These are phyloP conservation scores for Tilletiaria anomala DNA, from an alignment of 1,284 basidiomycete genomes.

Conservation along the genomic window DNA sequence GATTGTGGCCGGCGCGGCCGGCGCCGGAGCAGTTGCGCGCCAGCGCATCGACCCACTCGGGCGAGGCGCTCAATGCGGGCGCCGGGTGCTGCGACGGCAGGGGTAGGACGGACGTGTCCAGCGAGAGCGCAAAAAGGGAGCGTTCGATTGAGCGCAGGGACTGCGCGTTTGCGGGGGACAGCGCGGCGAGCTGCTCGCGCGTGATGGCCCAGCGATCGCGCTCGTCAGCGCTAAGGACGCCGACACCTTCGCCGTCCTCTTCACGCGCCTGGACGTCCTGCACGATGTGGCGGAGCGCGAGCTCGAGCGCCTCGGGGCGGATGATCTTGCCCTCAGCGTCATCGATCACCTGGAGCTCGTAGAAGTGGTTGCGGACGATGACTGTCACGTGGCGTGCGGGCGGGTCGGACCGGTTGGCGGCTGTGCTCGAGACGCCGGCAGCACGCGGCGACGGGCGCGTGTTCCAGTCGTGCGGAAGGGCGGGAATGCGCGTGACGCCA, in stretches of 20 bases:
- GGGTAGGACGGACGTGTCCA: constrained; percentile 45
- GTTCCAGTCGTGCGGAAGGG: constrained; percentile 42
- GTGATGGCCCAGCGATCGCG: constrained; percentile 75
- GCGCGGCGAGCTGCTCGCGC: constrained; percentile 53
- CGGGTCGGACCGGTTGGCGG: no score
- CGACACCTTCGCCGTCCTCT: constrained; percentile 48
- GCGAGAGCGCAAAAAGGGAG: constrained; percentile 58
- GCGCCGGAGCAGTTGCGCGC: constrained; percentile 59
- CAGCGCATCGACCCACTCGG: constrained; percentile 58
- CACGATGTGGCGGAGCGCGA: constrained; percentile 53
- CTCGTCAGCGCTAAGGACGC: constrained; percentile 63
- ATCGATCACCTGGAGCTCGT: constrained; percentile 53
- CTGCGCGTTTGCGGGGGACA: constrained; percentile 53
- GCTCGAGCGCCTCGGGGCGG: constrained; percentile 48
- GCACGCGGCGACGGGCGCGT: constrained; percentile 42
- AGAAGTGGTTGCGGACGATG: constrained; percentile 66
- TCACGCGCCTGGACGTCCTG: constrained; percentile 54
- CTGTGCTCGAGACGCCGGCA: no score
- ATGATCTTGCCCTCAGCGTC: constrained; percentile 33
- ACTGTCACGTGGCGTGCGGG: constrained; percentile 56
- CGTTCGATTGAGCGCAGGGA: constrained; percentile 54
- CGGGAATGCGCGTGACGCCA: constrained; percentile 38
- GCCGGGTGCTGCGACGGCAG: constrained; percentile 25
- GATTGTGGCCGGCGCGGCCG: constrained; percentile 60
- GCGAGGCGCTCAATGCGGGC: constrained; percentile 48